Evolutionary conservation across 2,329 filamentous ascomycete genomes (phyloP).

Genomic region (Myriosclerotinia curreyana): DNA sequence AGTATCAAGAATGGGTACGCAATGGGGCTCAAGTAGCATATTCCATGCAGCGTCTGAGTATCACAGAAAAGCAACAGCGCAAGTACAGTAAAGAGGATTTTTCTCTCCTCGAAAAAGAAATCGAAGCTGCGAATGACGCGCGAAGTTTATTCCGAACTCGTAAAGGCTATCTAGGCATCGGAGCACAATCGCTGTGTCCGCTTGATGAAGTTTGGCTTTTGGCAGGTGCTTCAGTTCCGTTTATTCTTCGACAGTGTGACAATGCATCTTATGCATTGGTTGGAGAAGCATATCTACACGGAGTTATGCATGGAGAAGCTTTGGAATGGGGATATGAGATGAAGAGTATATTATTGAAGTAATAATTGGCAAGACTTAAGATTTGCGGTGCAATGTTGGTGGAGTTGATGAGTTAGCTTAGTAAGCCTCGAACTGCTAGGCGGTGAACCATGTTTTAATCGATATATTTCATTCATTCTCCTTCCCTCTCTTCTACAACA

Average conservation of each 20-base stretch:
- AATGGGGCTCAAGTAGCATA: background rate
- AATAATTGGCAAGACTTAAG: background rate
- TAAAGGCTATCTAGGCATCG: slow-evolving; percentile 17
- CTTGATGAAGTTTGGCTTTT: slow-evolving; percentile 24
- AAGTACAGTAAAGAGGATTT: background rate
- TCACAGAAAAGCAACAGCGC: background rate
- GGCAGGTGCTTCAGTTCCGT: slow-evolving; percentile 20
- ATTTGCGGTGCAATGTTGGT: background rate
- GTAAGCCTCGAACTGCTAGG: background rate
- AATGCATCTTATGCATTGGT: slow-evolving; percentile 22
- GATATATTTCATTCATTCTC: background rate
- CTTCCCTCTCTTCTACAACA: too few relatives aligned
- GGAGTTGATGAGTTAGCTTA: background rate
- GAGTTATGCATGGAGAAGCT: slow-evolving; percentile 27
- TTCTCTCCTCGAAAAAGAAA: background rate
- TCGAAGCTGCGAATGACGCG: slow-evolving; percentile 10
- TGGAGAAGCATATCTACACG: slow-evolving; percentile 26
- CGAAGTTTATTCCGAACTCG: slow-evolving; percentile 12
- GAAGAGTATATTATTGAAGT: background rate
- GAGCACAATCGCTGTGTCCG: slow-evolving; percentile 15
- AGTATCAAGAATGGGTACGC: slow-evolving; percentile 14
- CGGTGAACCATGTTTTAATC: background rate
- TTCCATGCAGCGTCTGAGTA: slow-evolving; percentile 7
- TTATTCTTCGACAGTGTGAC: slow-evolving; percentile 17
- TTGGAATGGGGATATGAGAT: slow-evolving; percentile 3